phyloP scores from a whole-genome alignment of 495 filamentous ascomycete genomes.

The Penicillium fimorum region DNA sequence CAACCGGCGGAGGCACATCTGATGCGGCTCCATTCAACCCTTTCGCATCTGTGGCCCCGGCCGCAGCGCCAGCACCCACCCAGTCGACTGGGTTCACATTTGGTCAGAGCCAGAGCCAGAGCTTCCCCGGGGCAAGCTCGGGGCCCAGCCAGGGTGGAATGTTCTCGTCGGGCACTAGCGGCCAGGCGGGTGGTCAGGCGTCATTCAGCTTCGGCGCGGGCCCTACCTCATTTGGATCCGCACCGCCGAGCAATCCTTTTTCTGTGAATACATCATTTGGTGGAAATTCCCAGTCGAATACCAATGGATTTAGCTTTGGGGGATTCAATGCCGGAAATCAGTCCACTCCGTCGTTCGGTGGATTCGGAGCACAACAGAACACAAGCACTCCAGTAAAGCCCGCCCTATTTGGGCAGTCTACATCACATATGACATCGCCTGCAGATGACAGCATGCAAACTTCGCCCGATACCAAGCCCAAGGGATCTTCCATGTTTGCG shows the following conservation, averaged over 20 bases:
- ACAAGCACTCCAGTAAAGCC: slow-evolving; percentile 13
- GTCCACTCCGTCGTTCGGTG: slow-evolving; percentile 18
- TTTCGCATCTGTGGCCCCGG: slow-evolving; percentile 31
- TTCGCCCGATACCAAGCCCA: slow-evolving; percentile 41
- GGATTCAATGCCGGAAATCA: slow-evolving; percentile 23
- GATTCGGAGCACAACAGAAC: slow-evolving; percentile 25
- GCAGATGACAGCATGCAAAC: slow-evolving; percentile 44
- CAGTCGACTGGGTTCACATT: slow-evolving; percentile 44
- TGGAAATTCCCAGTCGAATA: slow-evolving; percentile 14
- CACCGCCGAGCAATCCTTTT: slow-evolving; percentile 44
- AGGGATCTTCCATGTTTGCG: slow-evolving; percentile 15
- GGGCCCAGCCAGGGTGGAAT: slow-evolving; percentile 31
- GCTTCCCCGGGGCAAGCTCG: slow-evolving; percentile 42
- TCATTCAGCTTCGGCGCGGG: slow-evolving; percentile 40
- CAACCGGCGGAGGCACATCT: slow-evolving; percentile 16
- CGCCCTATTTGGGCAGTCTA: slow-evolving; percentile 26
- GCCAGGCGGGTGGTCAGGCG: slow-evolving; percentile 25
- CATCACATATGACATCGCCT: slow-evolving; percentile 20
- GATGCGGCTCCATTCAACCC: slow-evolving; percentile 24
- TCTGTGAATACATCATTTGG: slow-evolving; percentile 27
- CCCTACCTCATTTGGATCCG: slow-evolving; percentile 23
- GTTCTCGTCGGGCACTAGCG: slow-evolving; percentile 40
- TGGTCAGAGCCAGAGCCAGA: slow-evolving; percentile 48
- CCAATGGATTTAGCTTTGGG: slow-evolving; percentile 24
- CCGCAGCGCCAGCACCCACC: slow-evolving; percentile 26